These are phyloP conservation scores for Yamadazyma epiphylla DNA, from an alignment of 1,139 yeast species.

Conservation along the genomic window DNA sequence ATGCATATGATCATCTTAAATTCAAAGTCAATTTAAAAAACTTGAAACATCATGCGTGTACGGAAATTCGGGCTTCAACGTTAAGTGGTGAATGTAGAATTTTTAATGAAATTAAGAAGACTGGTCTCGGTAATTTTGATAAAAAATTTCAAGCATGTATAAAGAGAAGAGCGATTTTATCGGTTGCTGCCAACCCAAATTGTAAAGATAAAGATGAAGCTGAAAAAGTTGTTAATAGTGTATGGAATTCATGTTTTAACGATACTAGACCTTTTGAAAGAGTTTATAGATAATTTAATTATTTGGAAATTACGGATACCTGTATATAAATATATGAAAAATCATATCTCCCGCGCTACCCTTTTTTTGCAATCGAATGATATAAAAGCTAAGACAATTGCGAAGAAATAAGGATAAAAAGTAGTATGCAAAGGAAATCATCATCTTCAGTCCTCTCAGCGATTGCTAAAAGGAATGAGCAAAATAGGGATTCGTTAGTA, in stretches of 20 bases:
- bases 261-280: slow-evolving; percentile 96
- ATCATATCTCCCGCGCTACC: too few relatives aligned
- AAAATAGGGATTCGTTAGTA: not conserved
- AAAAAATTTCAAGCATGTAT: slow-evolving; percentile 91
- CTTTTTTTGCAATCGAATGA: too few relatives aligned
- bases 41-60: slow-evolving; percentile 91
- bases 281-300: slow-evolving; percentile 76
- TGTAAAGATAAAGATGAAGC: slow-evolving; percentile 77
- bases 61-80: slow-evolving; percentile 91
- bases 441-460: not conserved
- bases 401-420: too few relatives aligned
- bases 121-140: slow-evolving; percentile 57
- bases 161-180: slow-evolving; percentile 77
- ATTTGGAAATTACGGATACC: too few relatives aligned
- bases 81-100: slow-evolving; percentile 94
- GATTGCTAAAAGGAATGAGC: not conserved
- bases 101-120: slow-evolving; percentile 75
- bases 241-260: slow-evolving; percentile 88
- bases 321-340: too few relatives aligned
- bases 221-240: slow-evolving; percentile 72
- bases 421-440: not conserved
- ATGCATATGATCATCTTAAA: slow-evolving; percentile 86
- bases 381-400: too few relatives aligned
- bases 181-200: slow-evolving; percentile 82
- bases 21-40: slow-evolving; percentile 83